Evolutionary conservation across 495 filamentous ascomycete species (phyloP), one percentile per base, ranked within the genome.

Genomic region (Penicillium taxi): DNA sequence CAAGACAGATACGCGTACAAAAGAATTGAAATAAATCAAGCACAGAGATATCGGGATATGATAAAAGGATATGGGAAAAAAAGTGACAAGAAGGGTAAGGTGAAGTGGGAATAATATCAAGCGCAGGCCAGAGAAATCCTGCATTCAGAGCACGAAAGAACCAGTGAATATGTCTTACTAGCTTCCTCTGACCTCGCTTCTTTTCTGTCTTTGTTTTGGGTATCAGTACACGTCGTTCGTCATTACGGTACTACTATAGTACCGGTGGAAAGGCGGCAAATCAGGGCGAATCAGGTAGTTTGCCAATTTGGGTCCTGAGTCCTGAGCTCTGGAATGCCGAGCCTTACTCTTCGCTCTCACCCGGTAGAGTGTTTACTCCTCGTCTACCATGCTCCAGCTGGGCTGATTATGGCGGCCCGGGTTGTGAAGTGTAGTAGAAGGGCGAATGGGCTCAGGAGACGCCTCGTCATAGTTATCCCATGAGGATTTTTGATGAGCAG

Each of bases 391-490:
- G 13, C 21, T 41, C 57, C 53, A 58, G 42, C 47, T 55, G 6
- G 47, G 41, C 40, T 61, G 52, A 37, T 52, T 56, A 37, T 50
- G 50, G 16, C 20, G 14, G 44, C 12, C 16, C 5, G 47, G 43
- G 23, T 59, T 37, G 26, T 32, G 41, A 21, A 39, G 32, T 5
- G 47, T 24, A 5, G 52, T 51, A 6, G 52, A 47, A 28, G 35
- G 45, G 27, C 59, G 56, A 15, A 17, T 50, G 1, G 52, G 48
- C 39, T 70, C 51, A 8, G 82, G 78, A 4, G 77, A 80, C 44
- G n/a, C n/a, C n/a, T 73, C 45, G 39, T 86, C 81, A 42, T 77
- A 78, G 8, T 64, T 33, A 8, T 70, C 63, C 80, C 81, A 85
- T 35, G 69, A 74, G 18, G 78, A 61, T 44, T 81, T 73, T 75